Percentiles rank a stretch among this genome's conserved stretches.
Evolutionary conservation across 768 basidiomycete genomes (phyloP).

Genomic region (Boletellus emodensis): DNA sequence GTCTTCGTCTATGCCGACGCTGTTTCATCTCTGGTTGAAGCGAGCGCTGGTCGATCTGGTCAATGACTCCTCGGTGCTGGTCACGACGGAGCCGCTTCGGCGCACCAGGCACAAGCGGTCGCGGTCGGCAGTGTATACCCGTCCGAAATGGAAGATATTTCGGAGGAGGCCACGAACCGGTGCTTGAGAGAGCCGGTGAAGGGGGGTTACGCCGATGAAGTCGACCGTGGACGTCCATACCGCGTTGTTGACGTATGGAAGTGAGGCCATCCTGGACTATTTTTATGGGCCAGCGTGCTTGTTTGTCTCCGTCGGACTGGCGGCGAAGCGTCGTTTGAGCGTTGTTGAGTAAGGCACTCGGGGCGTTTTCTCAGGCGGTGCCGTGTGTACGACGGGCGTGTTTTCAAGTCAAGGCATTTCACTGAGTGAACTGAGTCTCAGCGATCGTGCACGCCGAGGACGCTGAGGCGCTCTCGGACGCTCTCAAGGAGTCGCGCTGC

Average conservation of each 20-base stretch:
- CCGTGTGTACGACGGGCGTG: too few species aligned
- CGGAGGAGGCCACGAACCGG: background rate
- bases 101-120: conserved; percentile 6
- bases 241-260: background rate
- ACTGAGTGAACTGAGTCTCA: too few species aligned
- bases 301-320: conserved; percentile 6
- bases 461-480: too few species aligned
- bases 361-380: too few species aligned
- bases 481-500: too few species aligned
- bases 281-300: conserved; percentile 17
- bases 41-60: background rate
- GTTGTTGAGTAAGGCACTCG: too few species aligned
- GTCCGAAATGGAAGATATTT: too few species aligned
- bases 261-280: background rate
- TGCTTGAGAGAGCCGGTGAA: conserved; percentile 1
- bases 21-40: background rate
- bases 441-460: too few species aligned
- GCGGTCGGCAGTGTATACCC: background rate
- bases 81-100: conserved; percentile 1
- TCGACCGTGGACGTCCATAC: background rate
- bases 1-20: background rate
- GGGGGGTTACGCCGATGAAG: conserved; percentile 8
- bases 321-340: background rate
- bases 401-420: too few species aligned
- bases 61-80: background rate